Evolutionary conservation across 2,329 filamentous ascomycete genomes (phyloP), one percentile per base, ranked within the genome.

Genomic region (Cucurbitaria berberidis): DNA sequence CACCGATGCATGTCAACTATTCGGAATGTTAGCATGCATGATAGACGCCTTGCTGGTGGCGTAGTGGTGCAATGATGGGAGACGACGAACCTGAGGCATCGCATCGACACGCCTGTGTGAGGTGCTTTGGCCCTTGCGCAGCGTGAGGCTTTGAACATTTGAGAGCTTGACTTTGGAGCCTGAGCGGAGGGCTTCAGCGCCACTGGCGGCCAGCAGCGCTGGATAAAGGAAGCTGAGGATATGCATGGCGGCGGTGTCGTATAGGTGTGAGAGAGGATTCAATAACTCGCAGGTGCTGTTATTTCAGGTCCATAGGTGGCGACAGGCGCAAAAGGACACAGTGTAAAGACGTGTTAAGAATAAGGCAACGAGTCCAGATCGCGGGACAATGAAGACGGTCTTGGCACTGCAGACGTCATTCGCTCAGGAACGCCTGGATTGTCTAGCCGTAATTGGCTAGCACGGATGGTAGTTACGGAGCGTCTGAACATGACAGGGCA

Each of bases 61-160:
- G 36, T 26, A n/a, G 42, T 22, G 38, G 27, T 42, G 30, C 26
- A 10, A 30, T 3, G 7, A 11, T 10, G 15, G 45, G 15, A 29
- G 13, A 30, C n/a, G 2, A 35, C 56, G 8, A 68, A 75, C 72
- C 66, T 81, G 79, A 0, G 91, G 91, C 41, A 93, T 84, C 21
- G 93, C 79, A 19, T 86, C 70, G 32, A 92, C 84, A 58, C 93
- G 91, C 24, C 92, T 89, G 69, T 90, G 84, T 32, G 86, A 84
- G 0, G 93, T 97, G 66, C 84, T 78, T 45, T 83, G 81, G 71
- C 82, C 82, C 60, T 83, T 82, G 54, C 86, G 88, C 11, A 97
- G 84, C 6, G 93, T 97, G 35, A 98, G 84, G 42, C 88, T 82
- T 62, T 90, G 84, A 49, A 98, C 89, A 51, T 85, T 81, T 9